A percentile compares a stretch with the other conserved stretches of the same genome.
Conservation (phyloP, 495 filamentous ascomycete genomes). For the Xylaria sp. region DNA sequence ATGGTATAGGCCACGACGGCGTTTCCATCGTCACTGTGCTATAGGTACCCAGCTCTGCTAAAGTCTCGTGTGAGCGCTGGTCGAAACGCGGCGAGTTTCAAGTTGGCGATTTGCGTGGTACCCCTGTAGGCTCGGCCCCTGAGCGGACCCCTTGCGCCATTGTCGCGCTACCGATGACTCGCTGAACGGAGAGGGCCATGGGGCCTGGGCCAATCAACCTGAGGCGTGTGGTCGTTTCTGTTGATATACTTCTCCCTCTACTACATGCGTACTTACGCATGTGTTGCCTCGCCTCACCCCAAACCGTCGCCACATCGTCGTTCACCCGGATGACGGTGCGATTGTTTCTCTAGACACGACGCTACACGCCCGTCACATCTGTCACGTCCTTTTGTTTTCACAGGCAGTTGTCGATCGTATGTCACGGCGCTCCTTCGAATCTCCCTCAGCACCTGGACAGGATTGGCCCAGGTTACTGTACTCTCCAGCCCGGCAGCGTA, state of each 20-base stretch:
- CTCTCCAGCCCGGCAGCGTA: not conserved
- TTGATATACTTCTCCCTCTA: too few species aligned
- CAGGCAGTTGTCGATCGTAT: slow-evolving; percentile 18
- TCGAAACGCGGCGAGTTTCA: slow-evolving; percentile 46
- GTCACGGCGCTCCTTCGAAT: slow-evolving; percentile 23
- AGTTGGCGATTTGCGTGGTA: slow-evolving; percentile 38
- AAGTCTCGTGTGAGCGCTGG: slow-evolving; percentile 31
- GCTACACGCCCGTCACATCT: too few species aligned
- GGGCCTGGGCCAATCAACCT: slow-evolving; percentile 25
- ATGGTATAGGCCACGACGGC: not conserved
- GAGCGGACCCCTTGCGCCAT: slow-evolving; percentile 30
- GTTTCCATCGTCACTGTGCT: not conserved
- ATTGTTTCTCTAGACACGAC: slow-evolving; percentile 14
- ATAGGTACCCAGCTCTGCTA: slow-evolving; percentile 7
- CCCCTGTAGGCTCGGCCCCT: slow-evolving; percentile 31
- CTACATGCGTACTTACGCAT: too few species aligned
- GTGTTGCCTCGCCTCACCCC: slow-evolving; percentile 11
- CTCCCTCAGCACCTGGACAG: slow-evolving; percentile 4
- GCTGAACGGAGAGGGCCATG: slow-evolving; percentile 10
- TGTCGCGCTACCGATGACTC: slow-evolving; percentile 28
- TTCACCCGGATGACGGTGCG: not conserved
- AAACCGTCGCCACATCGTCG: slow-evolving; percentile 13
- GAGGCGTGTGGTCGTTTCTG: slow-evolving; percentile 11
- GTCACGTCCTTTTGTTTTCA: slow-evolving; percentile 15
- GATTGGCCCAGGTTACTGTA: not conserved